Base-by-base conservation (phyloP, 345 rosid species). In the Lepidium didymum region DNA sequence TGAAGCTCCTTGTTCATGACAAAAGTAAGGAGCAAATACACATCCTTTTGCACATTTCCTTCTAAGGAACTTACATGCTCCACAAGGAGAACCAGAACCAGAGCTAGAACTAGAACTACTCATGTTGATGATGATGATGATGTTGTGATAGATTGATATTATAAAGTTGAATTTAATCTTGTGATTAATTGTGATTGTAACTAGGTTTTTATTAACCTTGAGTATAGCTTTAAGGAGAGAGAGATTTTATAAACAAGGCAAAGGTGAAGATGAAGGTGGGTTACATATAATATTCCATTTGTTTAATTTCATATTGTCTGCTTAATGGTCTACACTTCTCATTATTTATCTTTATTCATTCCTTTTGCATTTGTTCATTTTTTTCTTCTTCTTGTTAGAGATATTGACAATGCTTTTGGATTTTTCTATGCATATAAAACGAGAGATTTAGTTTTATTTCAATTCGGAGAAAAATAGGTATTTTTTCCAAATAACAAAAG, bases 61-160 rank as follows among this genome's bases (percentile, higher is more conserved):
- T 68, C 98, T 84, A 68, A 93, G 76, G 81, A 93, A 93, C 69
- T 93, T 93, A 84, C 98, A 93, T 23, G 98, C 98, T 57, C 98
- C 98, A 69, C 98, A 93, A 25, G 98, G 96, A 59, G 97, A 86
- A 21, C 97, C 90, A 45, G 88, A 77, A 50, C 90, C 82, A 14
- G 90, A 79, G 63, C 91, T 84, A 16, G 90, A 46, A 31, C 40
- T 66, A 35, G 76, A 72, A 53, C 72, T 53, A 71, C 49, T 66
- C 73, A 67, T 74, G 65, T 41, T 54, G 4, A 47, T 50, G 64
- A 67, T 66, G 58, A 16, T 65, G 27, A 49, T 57, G 44, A 15
- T 43, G 3, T 25, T 25, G 27, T 3, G 51, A 27, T 7, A 15
- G 27, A 27, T 58, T 34, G 46, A 52, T 33, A 10, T 8, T 25